Conservation (phyloP, 148 eudicot species). For the Polygonum aviculare region DNA sequence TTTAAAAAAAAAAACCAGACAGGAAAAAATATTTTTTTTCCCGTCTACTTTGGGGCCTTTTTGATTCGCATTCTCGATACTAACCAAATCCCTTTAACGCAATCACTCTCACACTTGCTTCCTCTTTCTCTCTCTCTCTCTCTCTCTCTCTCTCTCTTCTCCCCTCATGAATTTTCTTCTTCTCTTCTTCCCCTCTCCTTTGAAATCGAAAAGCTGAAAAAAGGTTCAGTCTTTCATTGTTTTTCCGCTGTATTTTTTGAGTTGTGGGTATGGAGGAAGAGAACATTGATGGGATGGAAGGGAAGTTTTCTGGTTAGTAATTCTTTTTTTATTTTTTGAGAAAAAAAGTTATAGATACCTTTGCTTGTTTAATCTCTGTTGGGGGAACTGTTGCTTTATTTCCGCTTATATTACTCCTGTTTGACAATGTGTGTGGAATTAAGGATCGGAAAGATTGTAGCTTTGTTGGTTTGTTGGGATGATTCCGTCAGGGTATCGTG, state of each 20-base stretch:
- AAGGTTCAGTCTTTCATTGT: not conserved
- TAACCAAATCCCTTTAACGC: slow-evolving; percentile 13
- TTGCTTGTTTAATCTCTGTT: not conserved
- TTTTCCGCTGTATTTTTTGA: not conserved
- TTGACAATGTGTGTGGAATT: slow-evolving; percentile 5
- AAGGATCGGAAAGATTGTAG: not conserved
- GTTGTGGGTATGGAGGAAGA: slow-evolving; percentile 4
- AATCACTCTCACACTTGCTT: not conserved
- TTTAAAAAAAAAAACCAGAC: not conserved
- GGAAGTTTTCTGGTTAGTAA: slow-evolving; percentile 4
- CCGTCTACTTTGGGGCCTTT: slow-evolving; percentile 10
- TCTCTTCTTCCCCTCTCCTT: not conserved
- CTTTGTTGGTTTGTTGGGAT: not conserved
- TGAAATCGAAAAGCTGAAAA: not conserved
- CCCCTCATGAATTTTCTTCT: not conserved
- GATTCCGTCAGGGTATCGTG: not conserved
- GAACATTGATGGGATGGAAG: not conserved
- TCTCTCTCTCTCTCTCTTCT: not conserved
- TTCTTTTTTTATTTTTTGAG: not conserved
- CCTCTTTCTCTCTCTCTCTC: not conserved
- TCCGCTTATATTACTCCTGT: not conserved
- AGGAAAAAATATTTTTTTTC: not conserved
- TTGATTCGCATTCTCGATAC: slow-evolving; percentile 10
- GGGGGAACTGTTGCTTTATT: not conserved
- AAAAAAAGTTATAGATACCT: not conserved